Evolutionary conservation across 2,329 filamentous ascomycete genomes (phyloP), one percentile per base, ranked within the genome.

Genomic region (Sclerotinia subarctica): DNA sequence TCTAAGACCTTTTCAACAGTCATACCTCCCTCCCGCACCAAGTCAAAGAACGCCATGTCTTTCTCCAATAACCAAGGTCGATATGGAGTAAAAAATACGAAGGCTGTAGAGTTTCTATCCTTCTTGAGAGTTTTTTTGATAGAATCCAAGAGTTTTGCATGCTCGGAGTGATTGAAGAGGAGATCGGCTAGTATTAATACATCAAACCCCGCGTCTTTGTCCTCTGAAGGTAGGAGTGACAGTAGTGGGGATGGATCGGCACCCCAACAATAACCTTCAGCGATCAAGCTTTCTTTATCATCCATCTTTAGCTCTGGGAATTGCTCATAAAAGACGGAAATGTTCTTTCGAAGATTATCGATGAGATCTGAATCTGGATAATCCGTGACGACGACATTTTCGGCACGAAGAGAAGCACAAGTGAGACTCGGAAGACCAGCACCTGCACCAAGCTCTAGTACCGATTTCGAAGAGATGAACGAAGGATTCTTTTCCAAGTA

Each of bases 1-100:
- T 97, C 92, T 59, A 94, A 82, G 46, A 96, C 84, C 81, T 94
- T 92, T 71, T 89, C 88, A 3, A 97, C 93, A 21, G 80, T 79
- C 70, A 97, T 91, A 0, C 93, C 93, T 60, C 82, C 84, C 64
- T 86, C 85, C 69, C 86, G 82, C 5, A 90, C 91, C 68, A 93
- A 76, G 60, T 93, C 90, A 76, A 97, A 97, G 81, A 97, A 97
- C 5, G 85, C 86, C 77, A 96, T 82, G 75, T 97, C 95, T 78
- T 93, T 91, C 71, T 93, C 85, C 74, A 91, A 83, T 76, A 97
- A 82, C 94, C 94, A 97, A 1, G 94, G 94, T 71, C 95, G 85
- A 80, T 98, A 97, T 26, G 92, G 94, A 0, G 94, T 96, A 81
- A 97, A 98, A 78, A 97, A 96, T 10, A 97, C 93, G 74, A 94